phyloP scores from a whole-genome alignment of 768 basidiomycete genomes.

The Tulasnella sp. region DNA sequence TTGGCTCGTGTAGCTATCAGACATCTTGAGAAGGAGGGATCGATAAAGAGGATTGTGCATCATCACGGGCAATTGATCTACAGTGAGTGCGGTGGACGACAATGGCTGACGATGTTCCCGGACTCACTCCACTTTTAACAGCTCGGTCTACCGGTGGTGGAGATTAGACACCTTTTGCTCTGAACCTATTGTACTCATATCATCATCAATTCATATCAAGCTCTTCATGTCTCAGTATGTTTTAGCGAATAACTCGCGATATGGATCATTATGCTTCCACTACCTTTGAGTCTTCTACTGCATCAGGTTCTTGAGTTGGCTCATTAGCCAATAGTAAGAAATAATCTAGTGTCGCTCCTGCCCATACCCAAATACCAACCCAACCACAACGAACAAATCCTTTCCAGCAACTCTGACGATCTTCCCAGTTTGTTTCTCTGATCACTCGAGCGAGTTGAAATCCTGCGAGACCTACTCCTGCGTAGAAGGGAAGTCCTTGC shows the following conservation, averaged over 20 bases:
- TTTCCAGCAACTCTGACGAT: conserved; percentile 70
- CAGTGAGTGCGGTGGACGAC: conserved; percentile 63
- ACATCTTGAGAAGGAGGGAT: conserved; percentile 85
- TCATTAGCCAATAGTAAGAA: no score
- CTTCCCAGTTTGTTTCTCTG: conserved; percentile 59
- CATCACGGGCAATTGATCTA: conserved; percentile 90
- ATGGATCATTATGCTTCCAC: no score
- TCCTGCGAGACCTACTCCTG: conserved; percentile 59
- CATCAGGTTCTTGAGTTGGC: no score
- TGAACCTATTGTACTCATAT: no score
- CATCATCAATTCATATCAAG: no score
- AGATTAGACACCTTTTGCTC: no score
- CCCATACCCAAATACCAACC: conserved; percentile 80
- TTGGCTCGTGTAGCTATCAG: conserved; percentile 83
- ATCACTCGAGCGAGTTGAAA: conserved; percentile 69
- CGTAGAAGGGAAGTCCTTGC: conserved; percentile 65
- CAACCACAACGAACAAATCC: conserved; percentile 82
- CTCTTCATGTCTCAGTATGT: no score
- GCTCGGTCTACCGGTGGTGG: no score
- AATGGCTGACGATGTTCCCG: no score
- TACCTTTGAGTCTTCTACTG: no score
- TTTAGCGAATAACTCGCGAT: no score
- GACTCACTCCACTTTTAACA: no score
- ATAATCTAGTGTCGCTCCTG: conserved; percentile 66
- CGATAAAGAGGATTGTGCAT: conserved; percentile 94